A percentile compares a stretch with the other conserved stretches of the same genome.
These are phyloP conservation scores for Suzukiozyma palmioleophila DNA, from an alignment of 1,139 yeast species.

Conservation along the genomic window DNA sequence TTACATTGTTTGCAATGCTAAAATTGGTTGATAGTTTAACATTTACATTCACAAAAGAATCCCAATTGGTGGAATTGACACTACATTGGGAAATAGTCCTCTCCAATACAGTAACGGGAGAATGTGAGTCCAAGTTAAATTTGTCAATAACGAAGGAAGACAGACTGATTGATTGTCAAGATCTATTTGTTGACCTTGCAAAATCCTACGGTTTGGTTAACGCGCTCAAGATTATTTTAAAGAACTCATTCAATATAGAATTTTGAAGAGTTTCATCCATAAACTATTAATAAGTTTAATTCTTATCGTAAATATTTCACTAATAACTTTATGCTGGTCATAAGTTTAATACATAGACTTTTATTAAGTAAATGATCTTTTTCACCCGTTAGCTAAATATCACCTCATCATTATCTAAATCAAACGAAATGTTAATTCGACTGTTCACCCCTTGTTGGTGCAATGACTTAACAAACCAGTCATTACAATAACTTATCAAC, in stretches of 20 bases:
- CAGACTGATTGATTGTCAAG: conserved; percentile 8
- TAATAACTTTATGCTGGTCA: background rate
- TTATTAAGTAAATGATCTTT: background rate
- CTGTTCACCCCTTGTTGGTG: background rate
- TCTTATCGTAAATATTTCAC: too few relatives aligned
- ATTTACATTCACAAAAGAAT: conserved; percentile 12
- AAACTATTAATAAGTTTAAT: background rate
- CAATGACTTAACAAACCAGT: conserved; percentile 17
- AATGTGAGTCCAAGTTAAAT: conserved; percentile 21
- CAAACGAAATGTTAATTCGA: conserved; percentile 16
- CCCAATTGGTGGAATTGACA: conserved; percentile 7
- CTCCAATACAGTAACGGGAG: conserved; percentile 20
- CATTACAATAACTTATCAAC: conserved; percentile 24
- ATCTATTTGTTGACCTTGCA: conserved; percentile 19
- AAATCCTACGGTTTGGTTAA: conserved; percentile 22
- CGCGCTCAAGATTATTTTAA: conserved; percentile 21
- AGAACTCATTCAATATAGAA: conserved; percentile 17
- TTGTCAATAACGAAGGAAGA: conserved; percentile 12
- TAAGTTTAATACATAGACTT: conserved; percentile 3
- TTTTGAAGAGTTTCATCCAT: background rate
- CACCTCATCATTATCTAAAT: conserved; percentile 23
- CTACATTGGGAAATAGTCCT: conserved; percentile 28
- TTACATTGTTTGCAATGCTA: conserved; percentile 15
- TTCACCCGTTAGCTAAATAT: conserved; percentile 7
- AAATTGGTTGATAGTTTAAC: conserved; percentile 18